phyloP scores from a whole-genome alignment of 257 asterid genomes.

The Jacaranda copaia region DNA sequence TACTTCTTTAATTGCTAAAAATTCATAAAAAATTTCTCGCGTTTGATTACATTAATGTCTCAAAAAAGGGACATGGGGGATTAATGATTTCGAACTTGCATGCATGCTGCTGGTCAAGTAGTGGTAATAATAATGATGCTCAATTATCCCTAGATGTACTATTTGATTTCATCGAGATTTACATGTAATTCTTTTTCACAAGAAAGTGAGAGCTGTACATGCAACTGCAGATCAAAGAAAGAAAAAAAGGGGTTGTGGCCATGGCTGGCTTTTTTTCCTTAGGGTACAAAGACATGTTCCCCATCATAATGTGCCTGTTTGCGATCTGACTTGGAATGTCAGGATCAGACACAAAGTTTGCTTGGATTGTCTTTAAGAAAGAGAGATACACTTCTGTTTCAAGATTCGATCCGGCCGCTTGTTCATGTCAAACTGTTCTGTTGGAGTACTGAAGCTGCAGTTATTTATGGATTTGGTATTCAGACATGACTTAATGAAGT shows the following conservation, averaged over 20 bases:
- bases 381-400: constrained; percentile 22
- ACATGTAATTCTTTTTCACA: not conserved
- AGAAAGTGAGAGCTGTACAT: not conserved
- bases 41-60: too few species aligned
- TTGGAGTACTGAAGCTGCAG: not conserved
- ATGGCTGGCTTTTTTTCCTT: constrained; percentile 26
- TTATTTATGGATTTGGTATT: too few species aligned
- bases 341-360: not conserved
- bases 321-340: constrained; percentile 7
- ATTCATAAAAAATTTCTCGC: too few species aligned
- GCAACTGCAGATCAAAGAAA: constrained; percentile 1
- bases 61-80: not conserved
- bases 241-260: not conserved
- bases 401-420: constrained; percentile 12
- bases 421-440: not conserved
- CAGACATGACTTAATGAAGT: too few species aligned
- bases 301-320: constrained; percentile 22
- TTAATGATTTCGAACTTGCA: not conserved
- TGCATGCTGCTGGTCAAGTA: not conserved
- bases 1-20: too few species aligned
- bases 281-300: constrained; percentile 33
- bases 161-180: constrained; percentile 25
- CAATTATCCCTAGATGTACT: constrained; percentile 14
- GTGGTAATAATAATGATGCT: not conserved
- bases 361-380: constrained; percentile 24